Conservation (phyloP, 345 rosid genomes). For the Pugionium cornutum region DNA sequence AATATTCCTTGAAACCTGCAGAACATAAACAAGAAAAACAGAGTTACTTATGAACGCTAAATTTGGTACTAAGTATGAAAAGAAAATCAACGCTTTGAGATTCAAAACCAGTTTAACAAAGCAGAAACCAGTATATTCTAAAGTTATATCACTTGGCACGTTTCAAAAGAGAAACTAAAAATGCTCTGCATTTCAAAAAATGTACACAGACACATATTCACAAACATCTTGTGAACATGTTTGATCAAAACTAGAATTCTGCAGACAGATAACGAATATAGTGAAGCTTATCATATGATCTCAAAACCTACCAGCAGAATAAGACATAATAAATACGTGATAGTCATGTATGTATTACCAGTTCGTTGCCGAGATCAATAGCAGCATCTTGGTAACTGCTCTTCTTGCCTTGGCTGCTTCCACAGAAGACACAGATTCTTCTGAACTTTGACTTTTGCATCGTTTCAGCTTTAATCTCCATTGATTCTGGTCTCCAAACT, state of each 20-base stretch:
- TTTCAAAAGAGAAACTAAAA: no score
- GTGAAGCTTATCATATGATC: neutral
- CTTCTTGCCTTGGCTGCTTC: slow-evolving; percentile 85
- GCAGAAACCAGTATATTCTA: no score
- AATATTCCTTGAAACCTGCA: slow-evolving; percentile 93
- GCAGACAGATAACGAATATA: slow-evolving; percentile 6
- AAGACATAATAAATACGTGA: neutral
- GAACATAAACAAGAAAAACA: slow-evolving; percentile 9
- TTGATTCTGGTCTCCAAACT: slow-evolving; percentile 20
- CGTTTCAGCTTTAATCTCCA: slow-evolving; percentile 51
- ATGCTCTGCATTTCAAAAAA: neutral
- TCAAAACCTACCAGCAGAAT: neutral
- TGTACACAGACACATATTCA: neutral
- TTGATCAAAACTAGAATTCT: neutral
- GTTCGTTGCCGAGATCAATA: slow-evolving; percentile 75
- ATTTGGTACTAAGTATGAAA: slow-evolving; percentile 6
- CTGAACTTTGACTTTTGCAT: slow-evolving; percentile 58
- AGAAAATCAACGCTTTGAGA: neutral
- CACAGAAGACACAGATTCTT: slow-evolving; percentile 86
- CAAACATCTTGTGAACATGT: neutral
- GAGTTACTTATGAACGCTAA: slow-evolving; percentile 32
- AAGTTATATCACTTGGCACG: no score
- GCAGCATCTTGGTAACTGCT: slow-evolving; percentile 91
- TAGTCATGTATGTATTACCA: slow-evolving; percentile 44
- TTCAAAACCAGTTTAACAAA: slow-evolving; percentile 24